Evolutionary conservation across 169 alveolate species (phyloP).

Genomic region (Blepharisma undulans): DNA sequence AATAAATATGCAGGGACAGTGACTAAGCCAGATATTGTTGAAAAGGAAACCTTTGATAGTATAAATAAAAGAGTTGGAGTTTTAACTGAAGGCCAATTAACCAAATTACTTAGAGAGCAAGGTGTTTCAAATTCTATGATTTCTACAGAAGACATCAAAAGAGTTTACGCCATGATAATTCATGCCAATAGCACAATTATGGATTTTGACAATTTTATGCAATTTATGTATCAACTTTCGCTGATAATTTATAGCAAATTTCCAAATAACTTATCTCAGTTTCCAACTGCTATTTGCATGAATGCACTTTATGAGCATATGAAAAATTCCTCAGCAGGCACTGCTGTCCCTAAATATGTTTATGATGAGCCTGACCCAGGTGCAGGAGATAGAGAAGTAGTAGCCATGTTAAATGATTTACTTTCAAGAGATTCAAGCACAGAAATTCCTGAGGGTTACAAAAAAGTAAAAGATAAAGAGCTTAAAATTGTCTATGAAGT

Average conservation of each 20-base stretch:
- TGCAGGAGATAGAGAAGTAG: slow-evolving; percentile 51
- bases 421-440: slow-evolving; percentile 25
- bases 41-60: neutral
- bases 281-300: slow-evolving; percentile 47
- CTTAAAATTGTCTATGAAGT: slow-evolving; percentile 42
- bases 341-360: slow-evolving; percentile 46
- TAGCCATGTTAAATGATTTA: neutral
- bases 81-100: slow-evolving; percentile 12
- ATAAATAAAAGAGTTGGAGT: neutral
- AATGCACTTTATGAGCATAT: slow-evolving; percentile 43
- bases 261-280: slow-evolving; percentile 45
- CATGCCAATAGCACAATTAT: no score
- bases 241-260: slow-evolving; percentile 43
- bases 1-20: slow-evolving; percentile 9
- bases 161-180: slow-evolving; percentile 21
- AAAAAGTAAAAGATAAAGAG: slow-evolving; percentile 35
- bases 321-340: slow-evolving; percentile 40
- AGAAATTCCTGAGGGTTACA: slow-evolving; percentile 47
- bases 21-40: neutral
- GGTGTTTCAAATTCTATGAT: neutral
- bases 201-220: no score
- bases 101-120: slow-evolving; percentile 19
- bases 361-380: slow-evolving; percentile 66
- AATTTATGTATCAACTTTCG: slow-evolving; percentile 47
- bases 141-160: slow-evolving; percentile 22